A percentile compares a stretch with the other conserved stretches of the same genome.
phyloP scores from a whole-genome alignment of 73 alveolate species.

The Urostyla sp. region DNA sequence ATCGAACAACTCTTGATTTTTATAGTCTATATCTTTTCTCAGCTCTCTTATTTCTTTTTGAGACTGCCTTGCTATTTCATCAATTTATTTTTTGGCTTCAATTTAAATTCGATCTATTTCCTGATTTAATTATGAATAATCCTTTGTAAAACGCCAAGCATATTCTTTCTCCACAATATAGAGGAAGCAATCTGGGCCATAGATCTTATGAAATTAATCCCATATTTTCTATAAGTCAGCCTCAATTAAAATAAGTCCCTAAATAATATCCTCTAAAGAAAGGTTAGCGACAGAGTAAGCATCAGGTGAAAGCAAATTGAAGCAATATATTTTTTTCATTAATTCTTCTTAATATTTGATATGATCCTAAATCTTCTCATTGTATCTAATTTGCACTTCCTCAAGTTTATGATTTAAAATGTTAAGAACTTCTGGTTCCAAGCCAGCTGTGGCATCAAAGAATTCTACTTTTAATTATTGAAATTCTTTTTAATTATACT shows the following conservation, averaged over 20 bases:
- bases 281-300: slow-evolving; percentile 39
- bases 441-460: slow-evolving; percentile 41
- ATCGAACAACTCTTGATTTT: slow-evolving; percentile 35
- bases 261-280: slow-evolving; percentile 32
- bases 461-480: slow-evolving; percentile 32
- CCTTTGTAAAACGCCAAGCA: slow-evolving; percentile 50
- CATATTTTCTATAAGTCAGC: slow-evolving; percentile 22
- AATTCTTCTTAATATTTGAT: slow-evolving; percentile 41
- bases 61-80: slow-evolving; percentile 13
- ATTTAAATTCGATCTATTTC: slow-evolving; percentile 47
- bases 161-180: slow-evolving; percentile 44
- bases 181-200: slow-evolving; percentile 42
- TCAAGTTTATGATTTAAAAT: slow-evolving; percentile 26
- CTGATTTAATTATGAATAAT: background rate
- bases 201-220: slow-evolving; percentile 25
- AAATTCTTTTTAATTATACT: no score
- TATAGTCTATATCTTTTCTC: slow-evolving; percentile 30
- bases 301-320: slow-evolving; percentile 34
- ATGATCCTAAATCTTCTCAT: slow-evolving; percentile 19
- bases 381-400: slow-evolving; percentile 4
- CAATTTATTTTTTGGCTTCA: slow-evolving; percentile 53
- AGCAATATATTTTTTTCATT: slow-evolving; percentile 14
- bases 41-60: slow-evolving; percentile 47
- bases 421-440: slow-evolving; percentile 29
- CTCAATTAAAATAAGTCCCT: background rate